These are phyloP conservation scores for Lepidopterella palustris DNA, from an alignment of 495 filamentous ascomycete species.

Conservation along the genomic window DNA sequence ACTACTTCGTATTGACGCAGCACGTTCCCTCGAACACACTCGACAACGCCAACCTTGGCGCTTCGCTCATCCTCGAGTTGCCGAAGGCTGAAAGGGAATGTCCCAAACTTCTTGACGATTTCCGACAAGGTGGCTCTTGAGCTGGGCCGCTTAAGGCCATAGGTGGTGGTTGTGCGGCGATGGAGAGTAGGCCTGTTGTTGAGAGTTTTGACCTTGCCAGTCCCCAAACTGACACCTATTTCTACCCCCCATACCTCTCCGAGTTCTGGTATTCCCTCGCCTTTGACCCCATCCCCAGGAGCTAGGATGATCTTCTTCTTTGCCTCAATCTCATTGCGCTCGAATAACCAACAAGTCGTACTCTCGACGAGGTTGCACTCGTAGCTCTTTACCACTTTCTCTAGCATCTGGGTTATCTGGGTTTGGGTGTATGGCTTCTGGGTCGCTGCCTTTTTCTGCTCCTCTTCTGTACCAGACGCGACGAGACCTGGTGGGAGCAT, in stretches of 20 bases:
- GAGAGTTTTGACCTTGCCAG: conserved; percentile 87
- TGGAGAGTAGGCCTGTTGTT: conserved; percentile 84
- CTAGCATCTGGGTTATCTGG: conserved; percentile 75
- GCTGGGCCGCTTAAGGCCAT: conserved; percentile 83
- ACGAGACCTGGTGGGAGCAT: conserved; percentile 84
- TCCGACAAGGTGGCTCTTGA: conserved; percentile 86
- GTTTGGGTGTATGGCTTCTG: conserved; percentile 73
- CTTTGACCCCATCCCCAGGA: conserved; percentile 78
- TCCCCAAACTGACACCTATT: conserved; percentile 82
- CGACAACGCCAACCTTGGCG: conserved; percentile 91
- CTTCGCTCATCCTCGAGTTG: conserved; percentile 95
- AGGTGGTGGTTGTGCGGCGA: conserved; percentile 83
- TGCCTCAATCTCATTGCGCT: conserved; percentile 93
- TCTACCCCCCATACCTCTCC: conserved; percentile 98
- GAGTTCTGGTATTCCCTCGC: conserved; percentile 82
- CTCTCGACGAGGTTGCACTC: conserved; percentile 92
- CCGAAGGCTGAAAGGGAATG: conserved; percentile 94
- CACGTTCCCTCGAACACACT: conserved; percentile 86
- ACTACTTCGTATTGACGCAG: conserved; percentile 92
- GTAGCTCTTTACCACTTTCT: conserved; percentile 88
- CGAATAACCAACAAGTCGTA: conserved; percentile 93
- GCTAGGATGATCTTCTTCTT: conserved; percentile 96
- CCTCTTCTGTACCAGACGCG: conserved; percentile 78
- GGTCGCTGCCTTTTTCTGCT: conserved; percentile 78
- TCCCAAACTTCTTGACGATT: conserved; percentile 91